These are phyloP conservation scores for Russula griseocarnosa DNA, from an alignment of 768 basidiomycete species.

Conservation along the genomic window DNA sequence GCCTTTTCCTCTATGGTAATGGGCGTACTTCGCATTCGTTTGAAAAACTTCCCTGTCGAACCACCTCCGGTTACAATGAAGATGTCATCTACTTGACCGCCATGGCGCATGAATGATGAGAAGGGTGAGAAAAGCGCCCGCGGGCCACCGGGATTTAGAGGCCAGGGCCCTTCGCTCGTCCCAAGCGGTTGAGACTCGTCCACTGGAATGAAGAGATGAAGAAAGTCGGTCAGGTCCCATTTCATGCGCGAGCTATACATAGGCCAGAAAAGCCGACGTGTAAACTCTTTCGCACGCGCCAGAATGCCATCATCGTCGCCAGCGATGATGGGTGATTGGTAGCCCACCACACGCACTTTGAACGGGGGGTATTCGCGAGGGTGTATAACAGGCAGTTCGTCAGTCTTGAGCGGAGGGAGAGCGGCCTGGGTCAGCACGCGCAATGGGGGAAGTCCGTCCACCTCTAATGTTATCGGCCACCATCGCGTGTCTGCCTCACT, in stretches of 20 bases:
- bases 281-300: constrained; percentile 45
- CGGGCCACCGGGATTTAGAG: constrained; percentile 12
- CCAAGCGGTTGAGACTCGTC: constrained; percentile 43
- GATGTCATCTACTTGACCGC: constrained; percentile 48
- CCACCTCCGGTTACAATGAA: constrained; percentile 42
- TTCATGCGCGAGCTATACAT: constrained; percentile 55
- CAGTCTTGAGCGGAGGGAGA: constrained; percentile 28
- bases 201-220: constrained; percentile 55
- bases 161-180: constrained; percentile 39
- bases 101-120: constrained; percentile 43
- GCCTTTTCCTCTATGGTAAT: constrained; percentile 47
- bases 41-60: constrained; percentile 44
- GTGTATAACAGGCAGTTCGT: constrained; percentile 32
- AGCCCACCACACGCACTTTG: constrained; percentile 19
- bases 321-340: constrained; percentile 22
- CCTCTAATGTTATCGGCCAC: constrained; percentile 48
- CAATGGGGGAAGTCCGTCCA: constrained; percentile 48
- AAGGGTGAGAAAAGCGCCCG: constrained; percentile 37
- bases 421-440: constrained; percentile 46
- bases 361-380: constrained; percentile 42
- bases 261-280: constrained; percentile 61
- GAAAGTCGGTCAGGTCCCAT: constrained; percentile 57
- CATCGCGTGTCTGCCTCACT: constrained; percentile 37
- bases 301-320: constrained; percentile 37
- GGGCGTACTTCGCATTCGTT: constrained; percentile 51